Percentiles rank a stretch among this genome's conserved stretches.
Conservation (phyloP, 2,329 filamentous ascomycete species). For the Penicillium sp. region DNA sequence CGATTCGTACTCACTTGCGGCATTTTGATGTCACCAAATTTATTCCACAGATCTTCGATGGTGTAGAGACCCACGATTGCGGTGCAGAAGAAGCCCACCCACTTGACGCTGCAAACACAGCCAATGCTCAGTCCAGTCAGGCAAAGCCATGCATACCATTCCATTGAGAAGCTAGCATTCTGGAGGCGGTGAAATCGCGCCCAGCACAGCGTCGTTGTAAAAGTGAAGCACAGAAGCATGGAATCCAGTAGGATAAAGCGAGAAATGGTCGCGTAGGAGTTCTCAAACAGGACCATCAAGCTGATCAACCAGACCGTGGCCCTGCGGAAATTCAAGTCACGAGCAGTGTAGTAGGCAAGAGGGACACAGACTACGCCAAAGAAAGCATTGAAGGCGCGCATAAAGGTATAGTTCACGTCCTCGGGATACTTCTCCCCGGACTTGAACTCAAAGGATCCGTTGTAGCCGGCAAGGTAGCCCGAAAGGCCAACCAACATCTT, state of each 20-base stretch:
- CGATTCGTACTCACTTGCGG: slow-evolving; percentile 60
- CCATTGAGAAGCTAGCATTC: slow-evolving; percentile 77
- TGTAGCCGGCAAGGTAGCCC: slow-evolving; percentile 94
- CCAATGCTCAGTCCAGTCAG: slow-evolving; percentile 94
- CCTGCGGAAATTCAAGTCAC: slow-evolving; percentile 80
- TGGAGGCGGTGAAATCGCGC: slow-evolving; percentile 91
- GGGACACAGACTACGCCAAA: slow-evolving; percentile 93
- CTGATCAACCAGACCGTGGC: slow-evolving; percentile 93
- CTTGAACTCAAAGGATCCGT: slow-evolving; percentile 99
- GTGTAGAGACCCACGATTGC: slow-evolving; percentile 95
- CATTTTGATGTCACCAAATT: slow-evolving; percentile 93
- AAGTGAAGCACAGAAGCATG: slow-evolving; percentile 98
- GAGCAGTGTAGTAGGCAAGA: slow-evolving; percentile 91
- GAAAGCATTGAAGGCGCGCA: slow-evolving; percentile 94
- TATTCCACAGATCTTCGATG: slow-evolving; percentile 93
- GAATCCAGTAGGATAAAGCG: slow-evolving; percentile 97
- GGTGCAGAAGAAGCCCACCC: slow-evolving; percentile 94
- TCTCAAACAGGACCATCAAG: slow-evolving; percentile 96
- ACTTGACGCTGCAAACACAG: slow-evolving; percentile 97
- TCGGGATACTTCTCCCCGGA: slow-evolving; percentile 93
- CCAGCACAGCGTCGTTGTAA: slow-evolving; percentile 96
- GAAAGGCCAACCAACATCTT: slow-evolving; percentile 98
- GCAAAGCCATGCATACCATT: slow-evolving; percentile 95
- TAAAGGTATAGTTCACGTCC: slow-evolving; percentile 95
- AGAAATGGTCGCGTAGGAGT: slow-evolving; percentile 98